Conservation (phyloP, 2,329 filamentous ascomycete species). For the Botrytis pseudocinerea region DNA sequence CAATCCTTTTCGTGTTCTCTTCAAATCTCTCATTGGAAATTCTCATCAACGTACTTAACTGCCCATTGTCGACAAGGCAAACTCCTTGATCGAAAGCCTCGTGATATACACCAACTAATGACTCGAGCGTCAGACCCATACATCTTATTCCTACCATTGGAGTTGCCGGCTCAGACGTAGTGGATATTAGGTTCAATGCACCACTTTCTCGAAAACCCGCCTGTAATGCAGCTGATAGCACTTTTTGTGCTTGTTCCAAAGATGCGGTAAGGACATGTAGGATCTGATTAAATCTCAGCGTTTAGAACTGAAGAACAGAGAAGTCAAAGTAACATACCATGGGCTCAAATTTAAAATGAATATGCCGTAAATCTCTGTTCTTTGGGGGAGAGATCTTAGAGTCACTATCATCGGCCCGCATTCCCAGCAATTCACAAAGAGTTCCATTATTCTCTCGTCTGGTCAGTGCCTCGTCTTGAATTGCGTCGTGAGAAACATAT, state of each 20-base stretch:
- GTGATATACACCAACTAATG: slow-evolving; percentile 65
- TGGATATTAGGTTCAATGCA: slow-evolving; percentile 62
- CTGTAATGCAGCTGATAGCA: slow-evolving; percentile 73
- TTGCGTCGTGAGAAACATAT: slow-evolving; percentile 80
- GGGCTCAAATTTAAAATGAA: slow-evolving; percentile 92
- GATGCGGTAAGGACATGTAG: slow-evolving; percentile 83
- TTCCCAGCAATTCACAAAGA: slow-evolving; percentile 44
- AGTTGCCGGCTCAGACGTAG: slow-evolving; percentile 43
- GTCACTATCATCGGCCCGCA: slow-evolving; percentile 41
- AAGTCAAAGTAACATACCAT: slow-evolving; percentile 63
- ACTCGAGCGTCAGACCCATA: slow-evolving; percentile 79
- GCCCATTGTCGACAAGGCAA: slow-evolving; percentile 63
- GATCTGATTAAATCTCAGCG: slow-evolving; percentile 57
- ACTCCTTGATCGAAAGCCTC: slow-evolving; percentile 43
- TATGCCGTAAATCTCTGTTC: slow-evolving; percentile 46
- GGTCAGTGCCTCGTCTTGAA: slow-evolving; percentile 42
- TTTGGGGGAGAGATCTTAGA: too few species aligned
- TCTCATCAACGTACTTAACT: slow-evolving; percentile 65
- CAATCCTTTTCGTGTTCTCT: slow-evolving; percentile 68
- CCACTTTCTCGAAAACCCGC: slow-evolving; percentile 91
- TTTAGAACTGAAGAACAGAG: neutral
- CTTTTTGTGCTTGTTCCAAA: slow-evolving; percentile 68
- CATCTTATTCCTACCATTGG: slow-evolving; percentile 86
- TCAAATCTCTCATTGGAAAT: slow-evolving; percentile 75
- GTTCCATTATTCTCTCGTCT: slow-evolving; percentile 32